These are phyloP conservation scores for Pelargonium hybrid DNA, from an alignment of 441 rosid species.

Conservation along the genomic window DNA sequence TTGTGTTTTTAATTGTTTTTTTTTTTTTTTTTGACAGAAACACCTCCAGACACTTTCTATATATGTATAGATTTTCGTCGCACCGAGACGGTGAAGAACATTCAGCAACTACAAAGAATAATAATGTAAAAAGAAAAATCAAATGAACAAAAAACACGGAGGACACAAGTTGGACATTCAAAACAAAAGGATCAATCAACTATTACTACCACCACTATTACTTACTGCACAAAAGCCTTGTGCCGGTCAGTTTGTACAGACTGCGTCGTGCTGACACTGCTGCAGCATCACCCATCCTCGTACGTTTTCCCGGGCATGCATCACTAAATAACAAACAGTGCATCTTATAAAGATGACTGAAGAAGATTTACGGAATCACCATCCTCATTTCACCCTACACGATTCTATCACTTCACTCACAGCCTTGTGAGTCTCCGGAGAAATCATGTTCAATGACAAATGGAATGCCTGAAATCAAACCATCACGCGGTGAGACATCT, in stretches of 20 bases:
- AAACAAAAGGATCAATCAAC: conserved; percentile 15
- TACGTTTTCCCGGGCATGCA: conserved; percentile 5
- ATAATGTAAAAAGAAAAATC: too few relatives aligned
- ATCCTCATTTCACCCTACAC: conserved; percentile 54
- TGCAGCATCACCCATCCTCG: conserved; percentile 14
- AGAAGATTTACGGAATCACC: conserved; percentile 49
- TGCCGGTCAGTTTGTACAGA: conserved; percentile 10
- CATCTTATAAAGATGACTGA: conserved; percentile 19
- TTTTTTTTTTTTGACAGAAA: too few relatives aligned
- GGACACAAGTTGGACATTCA: too few relatives aligned
- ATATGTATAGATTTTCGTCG: too few relatives aligned
- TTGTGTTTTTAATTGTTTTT: too few relatives aligned
- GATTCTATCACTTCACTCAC: conserved; percentile 91
- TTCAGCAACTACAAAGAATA: too few relatives aligned
- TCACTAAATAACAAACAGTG: conserved; percentile 22
- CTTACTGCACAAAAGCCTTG: conserved; percentile 7
- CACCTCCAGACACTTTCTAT: too few relatives aligned
- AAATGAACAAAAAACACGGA: too few relatives aligned
- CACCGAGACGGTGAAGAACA: too few relatives aligned
- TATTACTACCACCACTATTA: conserved; percentile 5
- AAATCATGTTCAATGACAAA: conserved; percentile 77
- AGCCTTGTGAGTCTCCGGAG: conserved; percentile 83
- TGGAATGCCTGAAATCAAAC: conserved; percentile 59
- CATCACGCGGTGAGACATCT: too few relatives aligned
- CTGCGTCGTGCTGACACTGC: background rate